These are phyloP conservation scores for Colletotrichum abscissum DNA, from an alignment of 2,329 filamentous ascomycete species.

Conservation along the genomic window DNA sequence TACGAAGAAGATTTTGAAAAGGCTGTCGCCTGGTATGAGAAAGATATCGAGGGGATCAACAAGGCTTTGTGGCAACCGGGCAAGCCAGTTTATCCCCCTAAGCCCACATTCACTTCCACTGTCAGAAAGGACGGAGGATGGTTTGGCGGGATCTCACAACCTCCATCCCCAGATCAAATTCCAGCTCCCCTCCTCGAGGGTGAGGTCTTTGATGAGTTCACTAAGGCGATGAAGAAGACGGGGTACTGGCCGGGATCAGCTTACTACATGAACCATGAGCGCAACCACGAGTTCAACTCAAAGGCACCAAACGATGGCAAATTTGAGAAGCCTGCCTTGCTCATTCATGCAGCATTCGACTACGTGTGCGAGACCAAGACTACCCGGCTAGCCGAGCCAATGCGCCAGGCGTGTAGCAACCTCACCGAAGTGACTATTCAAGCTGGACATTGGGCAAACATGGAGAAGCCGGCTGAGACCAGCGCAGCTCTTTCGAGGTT, in stretches of 20 bases:
- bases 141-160: constrained; percentile 24
- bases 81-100: constrained; percentile 5
- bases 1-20: constrained; percentile 43
- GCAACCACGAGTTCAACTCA: constrained; percentile 51
- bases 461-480: constrained; percentile 42
- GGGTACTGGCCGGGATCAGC: constrained; percentile 66
- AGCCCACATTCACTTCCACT: constrained; percentile 7
- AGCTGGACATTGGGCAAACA: constrained; percentile 48
- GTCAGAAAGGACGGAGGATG: constrained; percentile 36
- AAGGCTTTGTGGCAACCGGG: constrained; percentile 28
- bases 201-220: constrained; percentile 76
- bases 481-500: constrained; percentile 41
- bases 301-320: constrained; percentile 41
- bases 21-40: constrained; percentile 34
- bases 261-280: constrained; percentile 54
- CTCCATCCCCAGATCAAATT: constrained; percentile 13
- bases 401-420: constrained; percentile 48
- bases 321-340: constrained; percentile 49
- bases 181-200: constrained; percentile 8
- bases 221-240: constrained; percentile 90
- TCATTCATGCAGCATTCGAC: constrained; percentile 51
- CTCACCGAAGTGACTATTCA: constrained; percentile 50
- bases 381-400: constrained; percentile 46
- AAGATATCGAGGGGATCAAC: constrained; percentile 34
- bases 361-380: constrained; percentile 47